A percentile compares a stretch with the other conserved stretches of the same genome.
These are phyloP conservation scores for Lichtheimia corymbifera DNA, from an alignment of 371 early-diverging fungal genomes.

Conservation along the genomic window DNA sequence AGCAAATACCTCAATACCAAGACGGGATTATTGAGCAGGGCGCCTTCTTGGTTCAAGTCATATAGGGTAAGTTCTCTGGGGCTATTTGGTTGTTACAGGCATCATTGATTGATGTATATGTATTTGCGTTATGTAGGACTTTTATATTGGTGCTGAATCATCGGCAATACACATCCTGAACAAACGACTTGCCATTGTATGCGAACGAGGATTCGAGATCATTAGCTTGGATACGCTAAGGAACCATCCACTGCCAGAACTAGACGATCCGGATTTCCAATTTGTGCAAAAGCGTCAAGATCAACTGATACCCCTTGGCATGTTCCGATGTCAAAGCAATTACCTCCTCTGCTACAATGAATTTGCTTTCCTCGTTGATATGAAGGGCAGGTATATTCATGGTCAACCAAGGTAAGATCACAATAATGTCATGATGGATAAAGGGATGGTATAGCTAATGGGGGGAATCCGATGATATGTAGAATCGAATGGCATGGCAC, in stretches of 20 bases:
- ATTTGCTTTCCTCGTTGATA: slow-evolving; percentile 88
- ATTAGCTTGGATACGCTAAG: slow-evolving; percentile 78
- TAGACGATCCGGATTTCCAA: slow-evolving; percentile 31
- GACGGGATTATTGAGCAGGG: slow-evolving; percentile 43
- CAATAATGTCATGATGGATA: no score
- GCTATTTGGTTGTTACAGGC: not conserved
- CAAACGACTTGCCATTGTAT: slow-evolving; percentile 74
- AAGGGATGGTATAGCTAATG: no score
- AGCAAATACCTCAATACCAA: slow-evolving; percentile 35
- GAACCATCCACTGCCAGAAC: slow-evolving; percentile 44
- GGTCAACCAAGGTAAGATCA: slow-evolving; percentile 9
- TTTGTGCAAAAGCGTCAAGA: slow-evolving; percentile 37
- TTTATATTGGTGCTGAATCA: slow-evolving; percentile 82
- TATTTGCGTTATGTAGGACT: slow-evolving; percentile 48
- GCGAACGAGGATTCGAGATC: slow-evolving; percentile 80
- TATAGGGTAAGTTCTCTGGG: slow-evolving; percentile 17
- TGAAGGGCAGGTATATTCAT: slow-evolving; percentile 27
- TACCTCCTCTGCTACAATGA: slow-evolving; percentile 90
- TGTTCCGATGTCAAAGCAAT: slow-evolving; percentile 79
- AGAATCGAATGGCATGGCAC: slow-evolving; percentile 54
- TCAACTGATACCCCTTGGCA: slow-evolving; percentile 68
- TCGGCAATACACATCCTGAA: slow-evolving; percentile 69
- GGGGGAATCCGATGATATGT: not conserved
- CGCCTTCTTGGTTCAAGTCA: slow-evolving; percentile 44
- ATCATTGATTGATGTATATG: no score